Percentiles rank a stretch among this genome's conserved stretches.
Conservation (phyloP, 1,284 basidiomycete species). For the Cryptococcus wingfieldii region DNA sequence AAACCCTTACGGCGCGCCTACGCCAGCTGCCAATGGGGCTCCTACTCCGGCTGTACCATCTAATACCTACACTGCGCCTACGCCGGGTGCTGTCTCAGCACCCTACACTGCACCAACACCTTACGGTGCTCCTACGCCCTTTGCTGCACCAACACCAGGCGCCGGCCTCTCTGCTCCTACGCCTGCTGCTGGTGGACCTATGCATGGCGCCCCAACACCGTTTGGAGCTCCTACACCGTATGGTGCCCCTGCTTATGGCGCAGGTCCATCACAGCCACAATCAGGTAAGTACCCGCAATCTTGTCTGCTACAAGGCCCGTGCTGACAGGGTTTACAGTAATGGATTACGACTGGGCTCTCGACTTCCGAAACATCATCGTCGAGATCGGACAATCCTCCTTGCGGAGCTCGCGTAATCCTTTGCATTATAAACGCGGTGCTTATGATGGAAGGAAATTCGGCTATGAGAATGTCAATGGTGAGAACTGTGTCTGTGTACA, state of each 20-base stretch:
- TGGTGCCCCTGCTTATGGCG: constrained; percentile 21
- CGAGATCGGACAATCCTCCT: constrained; percentile 33
- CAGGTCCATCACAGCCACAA: background rate
- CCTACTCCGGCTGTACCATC: constrained; percentile 40
- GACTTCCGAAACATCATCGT: constrained; percentile 47
- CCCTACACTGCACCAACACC: constrained; percentile 52
- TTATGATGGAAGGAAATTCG: constrained; percentile 34
- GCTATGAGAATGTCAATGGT: constrained; percentile 28
- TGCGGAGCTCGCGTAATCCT: constrained; percentile 32
- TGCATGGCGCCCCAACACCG: constrained; percentile 51
- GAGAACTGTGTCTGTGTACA: constrained; percentile 24
- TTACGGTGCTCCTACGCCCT: constrained; percentile 49
- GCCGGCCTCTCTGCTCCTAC: constrained; percentile 48
- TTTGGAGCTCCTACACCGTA: constrained; percentile 51
- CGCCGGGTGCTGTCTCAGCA: constrained; percentile 52
- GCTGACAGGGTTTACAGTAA: constrained; percentile 5
- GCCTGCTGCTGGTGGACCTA: constrained; percentile 34
- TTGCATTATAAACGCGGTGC: constrained; percentile 42
- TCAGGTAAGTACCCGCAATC: background rate
- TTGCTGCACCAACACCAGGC: constrained; percentile 53
- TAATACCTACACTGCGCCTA: constrained; percentile 50
- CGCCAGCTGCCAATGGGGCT: constrained; percentile 22
- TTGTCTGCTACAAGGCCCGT: background rate
- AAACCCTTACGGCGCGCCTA: constrained; percentile 52
- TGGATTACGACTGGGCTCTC: constrained; percentile 44